These are phyloP conservation scores for Solanum hybrid DNA, from an alignment of 305 asterid genomes.

Conservation along the genomic window DNA sequence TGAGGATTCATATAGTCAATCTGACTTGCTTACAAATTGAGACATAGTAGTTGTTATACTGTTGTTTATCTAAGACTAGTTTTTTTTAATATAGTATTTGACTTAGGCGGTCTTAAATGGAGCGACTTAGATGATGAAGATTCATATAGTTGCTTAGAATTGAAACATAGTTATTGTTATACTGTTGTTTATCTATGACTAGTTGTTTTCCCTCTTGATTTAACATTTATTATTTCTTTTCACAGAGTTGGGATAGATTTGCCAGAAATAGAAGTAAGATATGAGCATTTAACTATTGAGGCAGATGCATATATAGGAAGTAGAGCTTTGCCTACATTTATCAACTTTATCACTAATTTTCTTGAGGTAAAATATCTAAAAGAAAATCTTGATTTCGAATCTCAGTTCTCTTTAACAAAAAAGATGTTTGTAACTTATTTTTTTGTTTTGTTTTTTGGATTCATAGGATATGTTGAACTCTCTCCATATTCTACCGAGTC, in stretches of 20 bases:
- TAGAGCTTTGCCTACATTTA: constrained; percentile 49
- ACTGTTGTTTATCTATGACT: neutral
- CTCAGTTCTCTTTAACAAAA: neutral
- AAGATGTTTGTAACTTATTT: neutral
- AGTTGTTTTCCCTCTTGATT: neutral
- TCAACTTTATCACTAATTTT: constrained; percentile 33
- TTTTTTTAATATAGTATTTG: no score
- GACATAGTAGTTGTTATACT: neutral
- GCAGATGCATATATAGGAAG: constrained; percentile 44
- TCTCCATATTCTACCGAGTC: constrained; percentile 23
- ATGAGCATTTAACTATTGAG: constrained; percentile 37
- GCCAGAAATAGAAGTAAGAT: constrained; percentile 56
- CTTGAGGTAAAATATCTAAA: constrained; percentile 32
- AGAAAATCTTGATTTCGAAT: neutral
- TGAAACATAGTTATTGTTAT: neutral
- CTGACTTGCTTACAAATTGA: neutral
- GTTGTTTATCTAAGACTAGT: neutral
- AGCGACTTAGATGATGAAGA: neutral
- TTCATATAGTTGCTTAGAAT: neutral
- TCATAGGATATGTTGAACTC: constrained; percentile 20
- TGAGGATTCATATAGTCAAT: neutral
- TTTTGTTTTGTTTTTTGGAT: neutral
- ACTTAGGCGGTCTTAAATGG: neutral
- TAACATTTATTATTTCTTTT: neutral
- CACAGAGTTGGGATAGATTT: constrained; percentile 53